phyloP scores from a whole-genome alignment of 2,329 filamentous ascomycete genomes.

The Fusarium nygamai region DNA sequence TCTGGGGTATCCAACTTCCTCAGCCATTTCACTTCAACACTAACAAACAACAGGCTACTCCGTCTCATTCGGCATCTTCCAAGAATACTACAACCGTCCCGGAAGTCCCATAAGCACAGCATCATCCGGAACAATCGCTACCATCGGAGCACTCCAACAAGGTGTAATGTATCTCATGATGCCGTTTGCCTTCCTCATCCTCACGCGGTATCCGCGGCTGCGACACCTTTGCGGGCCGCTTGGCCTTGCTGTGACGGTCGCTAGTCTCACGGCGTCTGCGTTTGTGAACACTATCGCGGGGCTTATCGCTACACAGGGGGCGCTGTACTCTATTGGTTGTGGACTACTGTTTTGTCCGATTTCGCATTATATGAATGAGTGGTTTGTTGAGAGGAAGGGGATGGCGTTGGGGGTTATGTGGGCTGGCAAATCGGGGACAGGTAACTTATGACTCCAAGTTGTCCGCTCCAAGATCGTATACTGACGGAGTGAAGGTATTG shows the following conservation, averaged over 20 bases:
- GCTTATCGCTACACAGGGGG: conserved; percentile 67
- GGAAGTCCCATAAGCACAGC: conserved; percentile 58
- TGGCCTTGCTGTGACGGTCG: conserved; percentile 58
- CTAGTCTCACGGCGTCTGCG: conserved; percentile 59
- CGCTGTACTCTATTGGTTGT: conserved; percentile 67
- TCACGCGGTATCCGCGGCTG: conserved; percentile 53
- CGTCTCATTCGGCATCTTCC: conserved; percentile 71
- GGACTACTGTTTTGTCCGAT: conserved; percentile 61
- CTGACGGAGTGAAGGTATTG: conserved; percentile 48
- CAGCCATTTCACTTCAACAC: fast-evolving
- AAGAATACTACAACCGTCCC: conserved; percentile 71
- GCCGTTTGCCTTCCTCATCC: conserved; percentile 58
- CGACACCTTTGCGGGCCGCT: conserved; percentile 54
- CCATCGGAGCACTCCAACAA: conserved; percentile 36
- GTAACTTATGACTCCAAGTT: background rate
- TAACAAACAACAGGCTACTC: conserved; percentile 39
- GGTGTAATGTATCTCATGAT: conserved; percentile 64
- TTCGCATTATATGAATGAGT: conserved; percentile 67
- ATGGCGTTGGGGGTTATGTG: conserved; percentile 68
- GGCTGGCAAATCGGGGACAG: conserved; percentile 56
- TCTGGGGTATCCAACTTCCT: conserved; percentile 39
- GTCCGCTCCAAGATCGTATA: background rate
- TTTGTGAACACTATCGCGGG: conserved; percentile 61
- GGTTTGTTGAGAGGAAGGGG: conserved; percentile 63
- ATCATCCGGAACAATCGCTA: conserved; percentile 40